Evolutionary conservation across 1,284 basidiomycete genomes (phyloP).

Genomic region (Trametes polyzona): DNA sequence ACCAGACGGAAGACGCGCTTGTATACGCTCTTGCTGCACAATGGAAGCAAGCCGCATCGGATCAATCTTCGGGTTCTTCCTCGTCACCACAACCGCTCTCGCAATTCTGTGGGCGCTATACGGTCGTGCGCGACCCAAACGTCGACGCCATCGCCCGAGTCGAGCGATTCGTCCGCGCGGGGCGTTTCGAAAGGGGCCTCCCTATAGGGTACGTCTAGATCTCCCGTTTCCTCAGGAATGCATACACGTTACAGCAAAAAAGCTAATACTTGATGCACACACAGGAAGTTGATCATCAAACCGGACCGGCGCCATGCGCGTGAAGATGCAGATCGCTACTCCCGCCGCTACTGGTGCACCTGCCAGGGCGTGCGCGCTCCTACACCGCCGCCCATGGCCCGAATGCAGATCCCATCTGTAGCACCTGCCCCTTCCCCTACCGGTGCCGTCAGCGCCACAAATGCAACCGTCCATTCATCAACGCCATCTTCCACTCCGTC

Average conservation of each 20-base stretch:
- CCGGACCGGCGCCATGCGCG: too few relatives aligned
- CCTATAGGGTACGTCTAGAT: conserved; percentile 24
- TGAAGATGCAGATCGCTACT: too few relatives aligned
- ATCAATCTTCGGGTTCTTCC: background rate
- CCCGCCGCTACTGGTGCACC: conserved; percentile 12
- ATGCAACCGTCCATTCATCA: too few relatives aligned
- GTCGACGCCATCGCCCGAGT: conserved; percentile 12
- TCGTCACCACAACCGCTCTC: background rate
- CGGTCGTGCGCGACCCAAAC: conserved; percentile 29
- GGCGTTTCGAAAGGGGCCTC: conserved; percentile 13
- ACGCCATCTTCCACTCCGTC: too few relatives aligned
- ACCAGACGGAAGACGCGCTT: conserved; percentile 9
- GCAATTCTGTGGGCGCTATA: conserved; percentile 25
- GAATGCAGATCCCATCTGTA: background rate
- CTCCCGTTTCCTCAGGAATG: background rate
- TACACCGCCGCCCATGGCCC: background rate
- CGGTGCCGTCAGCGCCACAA: too few relatives aligned
- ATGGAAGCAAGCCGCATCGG: background rate
- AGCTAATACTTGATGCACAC: too few relatives aligned
- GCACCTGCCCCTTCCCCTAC: too few relatives aligned
- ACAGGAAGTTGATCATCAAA: too few relatives aligned
- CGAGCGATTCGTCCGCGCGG: conserved; percentile 15
- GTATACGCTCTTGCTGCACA: conserved; percentile 7
- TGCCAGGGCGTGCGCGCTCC: conserved; percentile 9
- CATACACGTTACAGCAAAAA: too few relatives aligned